Conservation (phyloP, 768 basidiomycete genomes). For the Lyophyllum shimeji region DNA sequence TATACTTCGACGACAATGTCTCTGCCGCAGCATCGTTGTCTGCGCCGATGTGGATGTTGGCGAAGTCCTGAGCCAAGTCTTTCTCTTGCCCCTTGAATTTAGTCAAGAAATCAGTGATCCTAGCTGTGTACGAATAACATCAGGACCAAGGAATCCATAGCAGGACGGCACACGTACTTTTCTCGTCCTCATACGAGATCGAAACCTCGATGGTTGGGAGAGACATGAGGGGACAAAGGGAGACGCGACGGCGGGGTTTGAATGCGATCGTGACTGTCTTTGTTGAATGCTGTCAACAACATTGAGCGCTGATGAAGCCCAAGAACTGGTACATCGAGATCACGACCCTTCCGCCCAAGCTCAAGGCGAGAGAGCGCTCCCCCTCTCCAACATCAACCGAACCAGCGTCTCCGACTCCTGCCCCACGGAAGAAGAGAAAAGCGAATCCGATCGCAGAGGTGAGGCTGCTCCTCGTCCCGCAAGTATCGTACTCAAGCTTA, state of each 20-base stretch:
- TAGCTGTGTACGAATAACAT: conserved; percentile 40
- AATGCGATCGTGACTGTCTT: conserved; percentile 19
- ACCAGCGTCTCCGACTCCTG: background rate
- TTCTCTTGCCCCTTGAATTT: conserved; percentile 64
- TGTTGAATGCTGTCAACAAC: conserved; percentile 5
- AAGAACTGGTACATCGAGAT: conserved; percentile 15
- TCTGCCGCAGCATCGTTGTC: conserved; percentile 43
- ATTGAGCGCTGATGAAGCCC: conserved; percentile 7
- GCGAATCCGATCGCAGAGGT: background rate
- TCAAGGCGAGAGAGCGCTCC: background rate
- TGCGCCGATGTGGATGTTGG: conserved; percentile 61
- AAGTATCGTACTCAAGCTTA: background rate
- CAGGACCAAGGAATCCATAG: background rate
- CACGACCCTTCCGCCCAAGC: conserved; percentile 5
- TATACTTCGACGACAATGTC: conserved; percentile 66
- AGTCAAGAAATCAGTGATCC: conserved; percentile 69
- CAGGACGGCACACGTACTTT: conserved; percentile 41
- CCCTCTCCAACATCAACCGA: conserved; percentile 1
- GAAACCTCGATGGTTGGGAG: conserved; percentile 58
- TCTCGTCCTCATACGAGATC: conserved; percentile 71
- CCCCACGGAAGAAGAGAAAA: conserved; percentile 13
- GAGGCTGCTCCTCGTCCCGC: background rate
- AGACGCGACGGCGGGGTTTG: conserved; percentile 37
- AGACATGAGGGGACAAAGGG: conserved; percentile 51
- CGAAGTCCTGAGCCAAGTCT: conserved; percentile 66